Evolutionary conservation across 2,329 filamentous ascomycete genomes (phyloP), one percentile per base, ranked within the genome.

Genomic region (Apiospora phragmitis): DNA sequence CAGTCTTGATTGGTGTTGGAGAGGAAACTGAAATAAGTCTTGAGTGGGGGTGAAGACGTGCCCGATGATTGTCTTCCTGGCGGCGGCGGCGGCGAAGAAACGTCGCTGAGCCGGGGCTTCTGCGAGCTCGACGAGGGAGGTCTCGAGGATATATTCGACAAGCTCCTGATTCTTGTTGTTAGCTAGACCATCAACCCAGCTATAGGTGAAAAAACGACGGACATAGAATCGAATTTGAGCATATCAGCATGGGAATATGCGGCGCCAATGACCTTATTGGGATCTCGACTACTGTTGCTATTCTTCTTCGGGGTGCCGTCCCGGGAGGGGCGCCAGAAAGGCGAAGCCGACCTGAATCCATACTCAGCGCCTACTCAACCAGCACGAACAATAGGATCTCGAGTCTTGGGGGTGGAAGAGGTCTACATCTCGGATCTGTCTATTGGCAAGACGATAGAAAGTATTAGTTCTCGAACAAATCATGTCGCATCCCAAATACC

Each of bases 181-280:
- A 68, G 67, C 67, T 11, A 9, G 11, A 41, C 67, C 32, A 21
- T 24, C 14, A 26, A 18, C 32, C 6, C 14, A 35, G 7, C 21
- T 51, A 38, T n/a, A 38, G 32, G 67, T n/a, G 14, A n/a, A 14
- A 67, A 38, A n/a, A 62, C 74, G 69, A 81, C 88, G 75, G 88
- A 96, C 94, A 95, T 77, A 38, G 91, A 89, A 78, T 94, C 93
- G 78, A 95, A 92, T 82, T 95, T 97, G 76, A 98, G 87, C 79
- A 97, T 94, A 83, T 98, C 95, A 38, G 95, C 94, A 82, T 99
- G 96, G 18, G 96, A 98, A 80, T 99, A 99, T 65, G 95, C 92
- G 70, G 96, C 96, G 75, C 96, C 96, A 71, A 98, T 93, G 45
- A 99, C 93, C 72, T 95, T 89, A 77, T 86, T 90, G 68, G 90